phyloP scores from a whole-genome alignment of 2,329 filamentous ascomycete species.

The Phaeosphaeriaceae sp. region DNA sequence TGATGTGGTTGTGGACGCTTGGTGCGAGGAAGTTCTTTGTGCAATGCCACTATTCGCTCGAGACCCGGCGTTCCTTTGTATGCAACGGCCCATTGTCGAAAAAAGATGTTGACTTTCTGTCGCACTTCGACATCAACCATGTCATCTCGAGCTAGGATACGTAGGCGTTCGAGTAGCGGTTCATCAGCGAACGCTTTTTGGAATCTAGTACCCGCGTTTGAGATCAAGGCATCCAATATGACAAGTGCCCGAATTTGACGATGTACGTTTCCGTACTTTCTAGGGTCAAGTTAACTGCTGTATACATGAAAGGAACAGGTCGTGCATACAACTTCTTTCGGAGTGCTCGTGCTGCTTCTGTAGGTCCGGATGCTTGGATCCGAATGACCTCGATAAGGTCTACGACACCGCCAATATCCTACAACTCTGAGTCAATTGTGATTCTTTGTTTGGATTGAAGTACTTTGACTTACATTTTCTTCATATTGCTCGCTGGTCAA shows the following conservation, averaged over 20 bases:
- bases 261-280: conserved; percentile 94
- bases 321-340: conserved; percentile 83
- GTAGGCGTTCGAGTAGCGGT: conserved; percentile 85
- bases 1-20: conserved; percentile 71
- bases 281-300: conserved; percentile 41
- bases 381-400: conserved; percentile 94
- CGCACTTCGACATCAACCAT: conserved; percentile 86
- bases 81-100: conserved; percentile 81
- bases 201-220: conserved; percentile 89
- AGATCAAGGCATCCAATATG: conserved; percentile 89
- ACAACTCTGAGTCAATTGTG: background rate
- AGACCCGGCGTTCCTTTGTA: conserved; percentile 84
- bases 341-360: conserved; percentile 88
- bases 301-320: background rate
- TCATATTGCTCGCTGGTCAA: conserved; percentile 89
- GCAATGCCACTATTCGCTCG: conserved; percentile 77
- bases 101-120: conserved; percentile 85
- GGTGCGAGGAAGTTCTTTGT: conserved; percentile 69
- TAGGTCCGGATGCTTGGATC: conserved; percentile 83
- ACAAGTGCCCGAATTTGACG: conserved; percentile 87
- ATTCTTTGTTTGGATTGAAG: too few species aligned
- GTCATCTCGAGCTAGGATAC: conserved; percentile 84
- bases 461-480: conserved; percentile 63
- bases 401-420: conserved; percentile 82
- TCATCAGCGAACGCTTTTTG: conserved; percentile 89